Conservation (phyloP, 2,329 filamentous ascomycete species). For the Penicillium concentricum region DNA sequence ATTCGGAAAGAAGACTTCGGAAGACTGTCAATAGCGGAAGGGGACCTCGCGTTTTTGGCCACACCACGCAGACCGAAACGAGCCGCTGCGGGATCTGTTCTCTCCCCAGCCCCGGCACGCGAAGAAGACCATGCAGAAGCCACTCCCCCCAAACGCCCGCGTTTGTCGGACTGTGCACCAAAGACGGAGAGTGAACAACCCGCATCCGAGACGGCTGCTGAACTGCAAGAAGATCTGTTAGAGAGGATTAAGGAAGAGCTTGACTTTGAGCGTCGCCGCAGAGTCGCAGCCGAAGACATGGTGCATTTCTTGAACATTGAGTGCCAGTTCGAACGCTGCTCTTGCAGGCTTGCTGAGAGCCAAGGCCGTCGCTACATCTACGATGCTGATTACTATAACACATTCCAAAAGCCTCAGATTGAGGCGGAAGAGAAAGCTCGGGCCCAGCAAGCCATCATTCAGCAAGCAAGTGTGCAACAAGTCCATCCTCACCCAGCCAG, state of each 20-base stretch:
- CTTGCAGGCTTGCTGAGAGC: constrained; percentile 47
- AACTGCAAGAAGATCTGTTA: constrained; percentile 45
- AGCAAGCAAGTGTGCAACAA: background rate
- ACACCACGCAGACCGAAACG: constrained; percentile 37
- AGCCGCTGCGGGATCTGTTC: constrained; percentile 29
- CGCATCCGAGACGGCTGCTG: constrained; percentile 24
- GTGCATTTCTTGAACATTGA: constrained; percentile 52
- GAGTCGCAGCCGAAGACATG: constrained; percentile 56
- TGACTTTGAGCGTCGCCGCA: constrained; percentile 49
- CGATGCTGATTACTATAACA: constrained; percentile 34
- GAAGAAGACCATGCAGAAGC: constrained; percentile 18
- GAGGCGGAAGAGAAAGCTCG: constrained; percentile 13
- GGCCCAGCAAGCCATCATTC: constrained; percentile 4
- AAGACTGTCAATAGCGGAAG: constrained; percentile 31
- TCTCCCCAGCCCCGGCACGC: constrained; percentile 15
- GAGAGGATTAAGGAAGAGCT: constrained; percentile 51
- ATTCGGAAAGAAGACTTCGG: constrained; percentile 29
- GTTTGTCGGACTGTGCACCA: constrained; percentile 32
- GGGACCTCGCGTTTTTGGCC: constrained; percentile 33
- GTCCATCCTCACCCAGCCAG: background rate
- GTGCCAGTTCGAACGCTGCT: constrained; percentile 50
- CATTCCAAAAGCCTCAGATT: constrained; percentile 21
- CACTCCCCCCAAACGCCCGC: constrained; percentile 36
- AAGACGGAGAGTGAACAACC: constrained; percentile 24
- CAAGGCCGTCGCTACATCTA: constrained; percentile 42